Evolutionary conservation across 306 rosid species (phyloP), one percentile per base, ranked within the genome.

Genomic region (Cucumis sativus): DNA sequence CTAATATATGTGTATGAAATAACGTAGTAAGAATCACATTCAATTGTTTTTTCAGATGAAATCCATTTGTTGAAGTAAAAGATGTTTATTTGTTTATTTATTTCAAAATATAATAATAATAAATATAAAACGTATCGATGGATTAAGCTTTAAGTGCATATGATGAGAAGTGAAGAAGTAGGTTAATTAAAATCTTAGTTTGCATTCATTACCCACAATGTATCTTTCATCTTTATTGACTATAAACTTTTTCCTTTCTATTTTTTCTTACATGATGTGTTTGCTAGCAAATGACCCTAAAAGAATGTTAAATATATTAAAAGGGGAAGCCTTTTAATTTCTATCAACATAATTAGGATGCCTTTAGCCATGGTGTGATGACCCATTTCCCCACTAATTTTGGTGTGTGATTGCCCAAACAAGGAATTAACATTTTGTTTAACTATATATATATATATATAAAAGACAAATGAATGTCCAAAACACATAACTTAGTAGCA

Each of bases 161-260:
- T 33, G 49, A 37, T 65, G 23, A 37, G 47, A 37, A 65, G n/a
- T 37, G 25, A 65, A 64, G 71, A 64, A 65, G 23, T 35, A 5
- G 70, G 45, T 35, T 12, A 2, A 33, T 30, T 33, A 16, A 52
- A 59, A 37, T 35, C 6, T 65, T 65, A 18, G 7, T 0, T 35
- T 25, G 71, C 71, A 65, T 67, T 40, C 39, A 47, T 71, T 71
- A 71, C 76, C 76, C 76, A 70, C 76, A 1, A 71, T 47, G 39
- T 47, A 14, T 39, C 15, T 17, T 67, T 9, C 45, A 17, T 67
- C 2, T 67, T 0, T 40, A 37, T 40, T 40, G 30, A 28, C 30
- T 14, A 67, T 13, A 6, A 51, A 17, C 52, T 15, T 4, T 33
- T 8, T 0, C 8, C 30, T 13, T 68, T 41, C 10, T 5, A 41